Evolutionary conservation across 1,284 basidiomycete genomes (phyloP).

Genomic region (Heterobasidion occidentale): DNA sequence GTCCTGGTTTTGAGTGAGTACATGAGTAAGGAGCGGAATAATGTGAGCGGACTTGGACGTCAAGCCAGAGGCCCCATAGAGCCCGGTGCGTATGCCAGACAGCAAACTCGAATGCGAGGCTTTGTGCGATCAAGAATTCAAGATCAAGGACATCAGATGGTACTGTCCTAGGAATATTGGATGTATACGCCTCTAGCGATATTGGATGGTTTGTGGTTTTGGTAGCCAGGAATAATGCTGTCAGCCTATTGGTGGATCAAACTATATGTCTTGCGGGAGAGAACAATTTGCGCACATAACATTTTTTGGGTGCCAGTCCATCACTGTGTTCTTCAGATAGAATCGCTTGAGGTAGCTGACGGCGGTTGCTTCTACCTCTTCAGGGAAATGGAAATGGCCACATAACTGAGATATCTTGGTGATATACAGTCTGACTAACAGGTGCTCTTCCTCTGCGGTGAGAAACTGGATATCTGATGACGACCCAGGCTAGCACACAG

Average conservation of each 20-base stretch:
- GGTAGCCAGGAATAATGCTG: constrained; percentile 89
- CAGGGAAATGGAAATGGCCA: constrained; percentile 80
- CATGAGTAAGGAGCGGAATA: not conserved
- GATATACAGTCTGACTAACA: constrained; percentile 87
- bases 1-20: constrained; percentile 6
- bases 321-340: constrained; percentile 95
- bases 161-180: constrained; percentile 71
- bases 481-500: constrained; percentile 48
- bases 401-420: constrained; percentile 84
- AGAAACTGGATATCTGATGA: constrained; percentile 67
- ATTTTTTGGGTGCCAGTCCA: constrained; percentile 99
- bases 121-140: constrained; percentile 94
- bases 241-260: constrained; percentile 56
- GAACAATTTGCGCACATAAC: constrained; percentile 69
- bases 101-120: constrained; percentile 87
- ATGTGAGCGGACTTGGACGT: constrained; percentile 67
- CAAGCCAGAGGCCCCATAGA: constrained; percentile 85
- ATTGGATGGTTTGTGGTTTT: constrained; percentile 96
- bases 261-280: not conserved
- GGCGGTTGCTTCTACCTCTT: constrained; percentile 90
- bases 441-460: constrained; percentile 75
- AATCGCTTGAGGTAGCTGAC: constrained; percentile 93
- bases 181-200: constrained; percentile 77
- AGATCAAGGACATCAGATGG: constrained; percentile 83
- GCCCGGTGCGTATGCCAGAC: constrained; percentile 89